Percentiles rank a stretch among this genome's conserved stretches.
phyloP scores from a whole-genome alignment of 129 eudicot genomes.

The Flaveria ramosissima region DNA sequence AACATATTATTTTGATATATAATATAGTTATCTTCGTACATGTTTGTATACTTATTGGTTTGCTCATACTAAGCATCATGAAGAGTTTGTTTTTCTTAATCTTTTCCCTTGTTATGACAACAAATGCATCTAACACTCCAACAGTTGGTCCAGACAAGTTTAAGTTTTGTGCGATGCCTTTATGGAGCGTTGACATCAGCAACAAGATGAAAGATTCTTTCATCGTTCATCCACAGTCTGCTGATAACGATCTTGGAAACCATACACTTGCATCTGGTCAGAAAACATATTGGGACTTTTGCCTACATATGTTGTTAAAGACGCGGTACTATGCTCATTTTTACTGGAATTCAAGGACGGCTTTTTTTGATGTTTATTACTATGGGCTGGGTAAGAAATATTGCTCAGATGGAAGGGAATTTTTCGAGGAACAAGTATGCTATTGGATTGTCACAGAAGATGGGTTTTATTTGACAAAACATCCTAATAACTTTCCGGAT shows the following conservation, averaged over 20 bases:
- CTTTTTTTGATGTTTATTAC: slow-evolving; percentile 22
- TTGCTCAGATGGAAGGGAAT: not conserved
- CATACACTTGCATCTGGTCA: not conserved
- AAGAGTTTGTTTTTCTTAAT: not conserved
- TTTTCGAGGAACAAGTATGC: not conserved
- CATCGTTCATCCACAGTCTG: slow-evolving; percentile 17
- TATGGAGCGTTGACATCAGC: slow-evolving; percentile 8
- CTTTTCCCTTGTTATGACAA: not conserved
- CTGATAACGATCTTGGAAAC: slow-evolving; percentile 23
- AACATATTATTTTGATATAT: not conserved
- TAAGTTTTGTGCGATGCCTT: slow-evolving; percentile 5
- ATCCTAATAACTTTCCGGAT: not conserved
- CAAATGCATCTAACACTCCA: not conserved
- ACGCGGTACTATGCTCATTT: slow-evolving; percentile 23
- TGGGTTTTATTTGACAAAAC: slow-evolving; percentile 8
- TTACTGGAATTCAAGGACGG: slow-evolving; percentile 17
- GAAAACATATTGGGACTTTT: slow-evolving; percentile 14
- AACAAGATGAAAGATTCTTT: not conserved
- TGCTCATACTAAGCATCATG: not conserved
- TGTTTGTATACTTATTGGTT: not conserved
- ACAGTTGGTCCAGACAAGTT: too few relatives aligned
- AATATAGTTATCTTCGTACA: not conserved
- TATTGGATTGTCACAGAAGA: slow-evolving; percentile 6
- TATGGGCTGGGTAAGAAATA: not conserved
- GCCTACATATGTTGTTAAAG: not conserved